Percentiles rank a stretch among this genome's conserved stretches.
These are phyloP conservation scores for Verticillium albo-atrum DNA, from an alignment of 2,329 filamentous ascomycete genomes.

Conservation along the genomic window DNA sequence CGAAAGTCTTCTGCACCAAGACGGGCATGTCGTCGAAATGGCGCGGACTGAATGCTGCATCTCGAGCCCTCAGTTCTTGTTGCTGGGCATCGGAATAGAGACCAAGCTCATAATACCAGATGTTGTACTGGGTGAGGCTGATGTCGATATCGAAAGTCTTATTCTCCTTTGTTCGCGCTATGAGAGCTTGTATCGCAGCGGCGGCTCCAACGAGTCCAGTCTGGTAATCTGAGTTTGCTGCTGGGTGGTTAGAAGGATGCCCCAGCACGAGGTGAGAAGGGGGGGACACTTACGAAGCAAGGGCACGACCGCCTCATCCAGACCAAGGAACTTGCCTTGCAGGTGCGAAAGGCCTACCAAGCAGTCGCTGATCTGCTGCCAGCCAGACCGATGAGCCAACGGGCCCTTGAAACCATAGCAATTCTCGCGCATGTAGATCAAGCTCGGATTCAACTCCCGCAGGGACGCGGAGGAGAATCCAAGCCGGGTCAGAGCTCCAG, in stretches of 20 bases:
- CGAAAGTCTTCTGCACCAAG: constrained; percentile 5
- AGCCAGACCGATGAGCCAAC: constrained; percentile 24
- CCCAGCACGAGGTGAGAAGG: no score
- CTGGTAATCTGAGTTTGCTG: constrained; percentile 19
- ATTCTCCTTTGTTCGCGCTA: constrained; percentile 11
- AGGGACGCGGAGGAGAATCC: constrained; percentile 20
- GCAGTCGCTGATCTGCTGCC: constrained; percentile 34
- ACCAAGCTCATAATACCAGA: constrained; percentile 18
- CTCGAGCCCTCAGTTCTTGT: constrained; percentile 8
- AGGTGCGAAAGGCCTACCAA: constrained; percentile 29
- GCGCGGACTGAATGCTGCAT: constrained; percentile 11
- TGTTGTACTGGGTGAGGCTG: constrained; percentile 21
- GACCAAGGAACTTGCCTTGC: constrained; percentile 31
- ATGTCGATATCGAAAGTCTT: constrained; percentile 18
- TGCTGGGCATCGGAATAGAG: constrained; percentile 12
- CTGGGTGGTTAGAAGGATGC: neutral
- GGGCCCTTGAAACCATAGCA: constrained; percentile 30
- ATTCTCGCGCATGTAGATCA: constrained; percentile 29
- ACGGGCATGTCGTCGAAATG: constrained; percentile 17
- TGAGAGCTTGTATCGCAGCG: constrained; percentile 13
- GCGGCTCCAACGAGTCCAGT: constrained; percentile 15
- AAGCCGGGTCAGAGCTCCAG: constrained; percentile 21
- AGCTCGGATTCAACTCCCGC: constrained; percentile 14
- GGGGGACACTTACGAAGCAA: constrained; percentile 10
- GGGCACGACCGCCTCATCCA: constrained; percentile 19